A percentile compares a stretch with the other conserved stretches of the same genome.
Conservation (phyloP, 2,329 filamentous ascomycete species). For the Pseudopithomyces maydicus region DNA sequence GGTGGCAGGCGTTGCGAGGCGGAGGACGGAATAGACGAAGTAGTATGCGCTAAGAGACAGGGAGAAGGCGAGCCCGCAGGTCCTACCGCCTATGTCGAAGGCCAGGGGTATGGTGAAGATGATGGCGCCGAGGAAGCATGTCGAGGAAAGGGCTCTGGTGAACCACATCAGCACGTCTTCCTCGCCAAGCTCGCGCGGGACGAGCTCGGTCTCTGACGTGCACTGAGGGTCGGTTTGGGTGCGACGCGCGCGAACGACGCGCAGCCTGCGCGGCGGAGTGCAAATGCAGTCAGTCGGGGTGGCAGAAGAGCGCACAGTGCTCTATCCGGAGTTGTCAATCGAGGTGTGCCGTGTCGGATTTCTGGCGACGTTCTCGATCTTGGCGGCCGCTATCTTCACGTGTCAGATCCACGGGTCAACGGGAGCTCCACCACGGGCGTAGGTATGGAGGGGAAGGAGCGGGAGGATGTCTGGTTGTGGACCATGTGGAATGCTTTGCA, state of each 20-base stretch:
- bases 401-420: slow-evolving; percentile 23
- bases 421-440: slow-evolving; percentile 10
- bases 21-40: slow-evolving; percentile 81
- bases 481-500: slow-evolving; percentile 9
- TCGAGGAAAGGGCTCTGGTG: slow-evolving; percentile 77
- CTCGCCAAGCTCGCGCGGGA: slow-evolving; percentile 54
- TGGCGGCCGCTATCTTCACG: slow-evolving; percentile 36
- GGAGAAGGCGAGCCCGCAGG: slow-evolving; percentile 92
- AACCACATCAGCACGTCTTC: slow-evolving; percentile 73
- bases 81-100: slow-evolving; percentile 95
- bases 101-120: slow-evolving; percentile 95
- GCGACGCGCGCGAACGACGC: slow-evolving; percentile 33
- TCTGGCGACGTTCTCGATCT: slow-evolving; percentile 12
- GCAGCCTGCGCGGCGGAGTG: slow-evolving; percentile 32
- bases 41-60: slow-evolving; percentile 89
- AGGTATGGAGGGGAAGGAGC: slow-evolving; percentile 5
- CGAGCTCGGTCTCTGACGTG: slow-evolving; percentile 43
- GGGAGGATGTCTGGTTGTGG: slow-evolving; percentile 1
- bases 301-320: slow-evolving; percentile 13
- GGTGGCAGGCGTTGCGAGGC: slow-evolving; percentile 77
- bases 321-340: slow-evolving; percentile 21
- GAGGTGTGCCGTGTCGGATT: slow-evolving; percentile 21
- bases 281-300: slow-evolving; percentile 18
- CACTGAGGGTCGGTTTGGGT: slow-evolving; percentile 18
- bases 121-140: slow-evolving; percentile 86